These are phyloP conservation scores for Hypoxylon rubiginosum DNA, from an alignment of 2,329 filamentous ascomycete species.

Conservation along the genomic window DNA sequence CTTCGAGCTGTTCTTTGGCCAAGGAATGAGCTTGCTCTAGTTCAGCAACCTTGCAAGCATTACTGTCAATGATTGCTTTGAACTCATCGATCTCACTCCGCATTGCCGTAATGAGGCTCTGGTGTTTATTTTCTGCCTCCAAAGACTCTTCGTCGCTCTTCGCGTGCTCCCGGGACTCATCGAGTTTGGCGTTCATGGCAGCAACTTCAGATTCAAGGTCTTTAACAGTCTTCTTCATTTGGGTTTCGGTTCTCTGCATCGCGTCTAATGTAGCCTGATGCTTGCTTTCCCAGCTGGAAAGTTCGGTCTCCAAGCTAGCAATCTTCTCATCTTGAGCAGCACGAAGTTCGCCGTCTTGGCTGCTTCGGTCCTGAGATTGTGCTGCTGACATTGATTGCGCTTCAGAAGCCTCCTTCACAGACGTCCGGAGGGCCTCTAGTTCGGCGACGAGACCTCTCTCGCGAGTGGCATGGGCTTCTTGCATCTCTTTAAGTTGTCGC, in stretches of 20 bases:
- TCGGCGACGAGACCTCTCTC: constrained; percentile 82
- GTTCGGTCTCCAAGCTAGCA: constrained; percentile 75
- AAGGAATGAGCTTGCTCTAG: constrained; percentile 79
- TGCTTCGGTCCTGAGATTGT: constrained; percentile 49
- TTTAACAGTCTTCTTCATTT: constrained; percentile 78
- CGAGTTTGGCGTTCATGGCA: constrained; percentile 66
- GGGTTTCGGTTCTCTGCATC: constrained; percentile 78
- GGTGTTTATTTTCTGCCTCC: constrained; percentile 67
- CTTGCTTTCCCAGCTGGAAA: constrained; percentile 80
- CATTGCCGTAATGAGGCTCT: constrained; percentile 71
- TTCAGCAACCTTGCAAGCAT: constrained; percentile 77
- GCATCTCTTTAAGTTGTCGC: constrained; percentile 79
- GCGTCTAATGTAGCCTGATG: constrained; percentile 78
- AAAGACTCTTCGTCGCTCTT: constrained; percentile 59
- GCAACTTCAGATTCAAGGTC: constrained; percentile 75
- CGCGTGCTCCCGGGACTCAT: constrained; percentile 58
- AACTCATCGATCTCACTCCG: constrained; percentile 85
- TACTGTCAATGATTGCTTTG: constrained; percentile 77
- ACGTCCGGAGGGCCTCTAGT: constrained; percentile 74
- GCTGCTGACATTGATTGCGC: constrained; percentile 33
- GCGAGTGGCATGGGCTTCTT: constrained; percentile 77
- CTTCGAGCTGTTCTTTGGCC: constrained; percentile 76
- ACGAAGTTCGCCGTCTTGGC: constrained; percentile 51
- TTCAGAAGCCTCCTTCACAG: constrained; percentile 58
- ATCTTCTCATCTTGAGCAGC: constrained; percentile 70